Conservation (phyloP, 2,329 filamentous ascomycete genomes). For the Sporothrix variecibatus region DNA sequence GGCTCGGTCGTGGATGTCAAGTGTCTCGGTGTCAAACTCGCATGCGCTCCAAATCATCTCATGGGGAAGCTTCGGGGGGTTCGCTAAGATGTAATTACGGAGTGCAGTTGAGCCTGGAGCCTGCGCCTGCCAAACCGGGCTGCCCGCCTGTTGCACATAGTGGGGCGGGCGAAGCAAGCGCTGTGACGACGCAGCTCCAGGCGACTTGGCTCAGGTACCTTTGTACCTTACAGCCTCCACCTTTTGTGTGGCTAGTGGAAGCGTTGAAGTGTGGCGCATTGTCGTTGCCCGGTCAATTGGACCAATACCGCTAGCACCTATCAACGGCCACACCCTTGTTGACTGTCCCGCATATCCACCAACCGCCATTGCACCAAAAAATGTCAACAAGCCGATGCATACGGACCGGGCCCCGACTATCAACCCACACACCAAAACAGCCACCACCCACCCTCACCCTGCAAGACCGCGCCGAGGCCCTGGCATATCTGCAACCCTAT, state of each 20-base stretch:
- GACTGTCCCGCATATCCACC: conserved; percentile 9
- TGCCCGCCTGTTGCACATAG: neutral
- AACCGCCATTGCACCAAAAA: neutral
- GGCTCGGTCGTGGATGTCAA: neutral
- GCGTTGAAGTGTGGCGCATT: neutral
- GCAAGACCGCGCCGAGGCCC: conserved; percentile 2
- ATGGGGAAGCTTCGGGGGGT: conserved; percentile 17
- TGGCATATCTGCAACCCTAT: conserved; percentile 15
- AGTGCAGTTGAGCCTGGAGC: neutral
- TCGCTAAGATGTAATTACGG: neutral
- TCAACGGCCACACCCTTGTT: conserved; percentile 4
- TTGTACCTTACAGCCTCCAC: no score
- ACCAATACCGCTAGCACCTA: neutral
- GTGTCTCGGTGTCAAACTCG: conserved; percentile 4
- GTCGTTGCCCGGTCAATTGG: conserved; percentile 6
- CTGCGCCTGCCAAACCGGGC: conserved; percentile 6
- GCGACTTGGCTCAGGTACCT: neutral
- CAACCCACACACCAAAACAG: neutral
- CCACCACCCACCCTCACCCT: neutral
- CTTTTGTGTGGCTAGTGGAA: conserved; percentile 9
- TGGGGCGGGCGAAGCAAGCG: conserved; percentile 7
- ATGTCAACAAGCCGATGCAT: conserved; percentile 15
- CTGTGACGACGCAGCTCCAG: neutral
- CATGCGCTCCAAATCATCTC: neutral
- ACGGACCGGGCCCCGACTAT: neutral